Conservation (phyloP, 2,329 filamentous ascomycete species). For the Didymellaceae sp. region DNA sequence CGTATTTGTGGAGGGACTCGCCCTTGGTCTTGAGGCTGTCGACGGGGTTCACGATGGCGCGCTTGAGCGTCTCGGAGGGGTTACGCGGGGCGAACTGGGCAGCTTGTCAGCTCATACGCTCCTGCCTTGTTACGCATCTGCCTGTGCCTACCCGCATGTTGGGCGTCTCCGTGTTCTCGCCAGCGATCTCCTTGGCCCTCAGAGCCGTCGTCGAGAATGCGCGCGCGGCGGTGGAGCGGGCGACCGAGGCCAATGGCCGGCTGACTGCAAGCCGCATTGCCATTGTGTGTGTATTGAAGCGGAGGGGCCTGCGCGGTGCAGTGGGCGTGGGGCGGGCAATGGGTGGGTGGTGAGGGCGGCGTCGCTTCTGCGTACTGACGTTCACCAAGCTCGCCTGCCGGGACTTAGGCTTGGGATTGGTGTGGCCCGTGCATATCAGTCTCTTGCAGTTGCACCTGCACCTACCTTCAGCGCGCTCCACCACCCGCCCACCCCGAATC, state of each 20-base stretch:
- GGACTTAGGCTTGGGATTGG: background rate
- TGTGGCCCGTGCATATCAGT: too few relatives aligned
- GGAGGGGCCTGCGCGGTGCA: slow-evolving; percentile 34
- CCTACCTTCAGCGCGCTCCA: slow-evolving; percentile 11
- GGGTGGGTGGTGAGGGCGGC: slow-evolving; percentile 10
- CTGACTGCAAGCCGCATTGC: slow-evolving; percentile 50
- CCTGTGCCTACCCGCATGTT: slow-evolving; percentile 53
- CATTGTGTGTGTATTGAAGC: slow-evolving; percentile 41
- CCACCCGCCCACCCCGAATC: slow-evolving; percentile 23
- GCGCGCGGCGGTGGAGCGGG: slow-evolving; percentile 48
- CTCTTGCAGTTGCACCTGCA: slow-evolving; percentile 9
- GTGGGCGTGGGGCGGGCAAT: slow-evolving; percentile 21
- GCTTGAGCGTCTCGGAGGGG: slow-evolving; percentile 66
- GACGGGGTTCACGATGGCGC: slow-evolving; percentile 84
- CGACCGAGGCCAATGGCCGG: slow-evolving; percentile 48
- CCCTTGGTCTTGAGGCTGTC: slow-evolving; percentile 91
- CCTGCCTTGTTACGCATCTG: background rate
- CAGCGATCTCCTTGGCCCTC: slow-evolving; percentile 54
- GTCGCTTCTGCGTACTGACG: slow-evolving; percentile 5
- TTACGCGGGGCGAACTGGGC: slow-evolving; percentile 53
- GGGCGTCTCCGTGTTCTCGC: slow-evolving; percentile 50
- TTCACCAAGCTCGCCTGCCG: slow-evolving; percentile 9
- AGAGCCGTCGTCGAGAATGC: slow-evolving; percentile 52
- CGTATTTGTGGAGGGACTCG: slow-evolving; percentile 89
- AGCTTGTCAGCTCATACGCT: slow-evolving; percentile 24